Base-by-base conservation (phyloP, 1,139 yeast genomes). In the Candida anutae region DNA sequence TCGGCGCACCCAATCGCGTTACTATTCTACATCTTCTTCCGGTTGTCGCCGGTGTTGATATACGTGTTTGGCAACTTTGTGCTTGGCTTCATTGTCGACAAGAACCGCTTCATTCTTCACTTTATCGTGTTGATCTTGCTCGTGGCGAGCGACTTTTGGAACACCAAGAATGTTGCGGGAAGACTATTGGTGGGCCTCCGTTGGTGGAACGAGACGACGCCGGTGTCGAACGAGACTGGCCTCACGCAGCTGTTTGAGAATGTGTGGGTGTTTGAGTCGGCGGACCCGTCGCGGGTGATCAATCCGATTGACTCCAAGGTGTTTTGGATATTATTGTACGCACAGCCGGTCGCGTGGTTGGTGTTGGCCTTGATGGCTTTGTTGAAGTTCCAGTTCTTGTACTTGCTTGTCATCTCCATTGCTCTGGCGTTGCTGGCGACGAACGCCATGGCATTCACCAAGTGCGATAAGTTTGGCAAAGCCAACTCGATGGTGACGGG, bases 131-230 rank as follows among this genome's bases (percentile, higher is more conserved):
- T 85, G 25, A 74, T 87, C 5, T 58, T 90, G 15, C 60, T 87
- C 17, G 66, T 84, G 16, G 81, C 94, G 0, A 85, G 85, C 1
- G 98, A 90, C 51, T 90, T 90, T 48, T 90, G 96, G 94, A 81
- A 84, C 46, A 77, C 85, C 24, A 90, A 90, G 48, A 90, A 90
- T 51, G 83, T 90, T 11, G 67, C 94, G 11, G 98, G 98, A 1
- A 63, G 97, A 35, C 67, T 84, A 30, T 57, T 90, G 32, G 97
- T 90, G 5, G 97, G 96, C 0, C 65, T 90, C 37, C 69, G 98
- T 40, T 88, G 96, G 95, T 87, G 95, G 95, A 85, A 84, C 50
- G 88, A 81, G 47, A 65, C 68, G 22, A 8, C 10, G 8, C 19
- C 19, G 10, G n/a, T n/a, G n/a, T n/a, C n/a, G n/a, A 70, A 57